Evolutionary conservation across 495 filamentous ascomycete genomes (phyloP).

Genomic region (Friedmanniomyces simplex): DNA sequence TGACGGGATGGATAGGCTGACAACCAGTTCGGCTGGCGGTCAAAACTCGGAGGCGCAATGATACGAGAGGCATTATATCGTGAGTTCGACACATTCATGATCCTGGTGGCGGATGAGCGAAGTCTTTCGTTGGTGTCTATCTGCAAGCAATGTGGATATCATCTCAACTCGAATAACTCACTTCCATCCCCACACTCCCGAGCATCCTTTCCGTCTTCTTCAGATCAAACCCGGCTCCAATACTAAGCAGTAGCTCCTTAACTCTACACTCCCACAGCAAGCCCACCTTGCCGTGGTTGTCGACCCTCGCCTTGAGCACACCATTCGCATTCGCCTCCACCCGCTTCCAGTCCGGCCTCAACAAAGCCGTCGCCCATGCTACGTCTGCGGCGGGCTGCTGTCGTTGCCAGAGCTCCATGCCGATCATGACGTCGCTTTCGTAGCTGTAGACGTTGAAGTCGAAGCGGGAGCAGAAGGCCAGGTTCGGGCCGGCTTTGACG

Average conservation of each 20-base stretch:
- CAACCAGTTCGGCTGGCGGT: too few species aligned
- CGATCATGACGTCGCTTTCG: constrained; percentile 84
- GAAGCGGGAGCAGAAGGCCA: constrained; percentile 78
- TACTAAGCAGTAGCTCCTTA: constrained; percentile 85
- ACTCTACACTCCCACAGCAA: constrained; percentile 88
- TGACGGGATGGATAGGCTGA: too few species aligned
- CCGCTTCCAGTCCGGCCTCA: constrained; percentile 26
- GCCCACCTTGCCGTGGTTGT: constrained; percentile 74
- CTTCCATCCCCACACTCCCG: constrained; percentile 69
- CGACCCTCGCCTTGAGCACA: constrained; percentile 80
- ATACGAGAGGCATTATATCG: too few species aligned
- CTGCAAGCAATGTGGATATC: not conserved
- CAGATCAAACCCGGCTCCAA: constrained; percentile 67
- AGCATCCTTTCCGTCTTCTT: constrained; percentile 59
- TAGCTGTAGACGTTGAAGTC: constrained; percentile 98
- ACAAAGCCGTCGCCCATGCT: constrained; percentile 30
- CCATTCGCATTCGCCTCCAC: constrained; percentile 55
- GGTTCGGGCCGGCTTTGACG: constrained; percentile 66
- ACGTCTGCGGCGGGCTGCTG: constrained; percentile 30
- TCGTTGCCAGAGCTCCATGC: constrained; percentile 70
- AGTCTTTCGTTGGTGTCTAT: not conserved
- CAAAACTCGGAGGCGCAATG: too few species aligned
- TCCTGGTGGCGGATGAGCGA: not conserved
- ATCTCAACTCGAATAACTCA: constrained; percentile 81
- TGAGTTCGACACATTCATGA: not conserved